Base-by-base conservation (phyloP, 371 early-diverging fungal genomes). In the Apophysomyces variabilis region DNA sequence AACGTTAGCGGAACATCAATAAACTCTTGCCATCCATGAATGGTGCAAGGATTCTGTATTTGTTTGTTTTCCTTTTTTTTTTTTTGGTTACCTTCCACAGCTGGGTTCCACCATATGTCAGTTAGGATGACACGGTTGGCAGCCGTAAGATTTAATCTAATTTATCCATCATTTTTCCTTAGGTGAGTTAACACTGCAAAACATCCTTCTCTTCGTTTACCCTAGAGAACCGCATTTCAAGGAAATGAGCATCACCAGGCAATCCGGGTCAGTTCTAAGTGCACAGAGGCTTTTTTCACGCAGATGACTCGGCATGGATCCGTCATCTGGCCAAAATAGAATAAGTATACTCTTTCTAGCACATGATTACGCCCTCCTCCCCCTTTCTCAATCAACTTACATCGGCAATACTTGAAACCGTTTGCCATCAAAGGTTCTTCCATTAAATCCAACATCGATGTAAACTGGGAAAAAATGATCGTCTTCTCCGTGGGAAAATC, bases 91-190 rank as follows among this genome's bases (percentile, higher is more conserved):
- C 80, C 77, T 80, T 95, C 94, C 21, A 93, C 72, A 3, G 92
- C 89, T 5, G 94, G 94, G 72, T 94, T 94, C 93, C 94, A 95
- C 94, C 95, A 95, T 58, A 90, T 80, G 68, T 95, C 93, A 75
- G 89, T 78, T 18, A 90, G 63, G 9, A 89, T 81, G 8, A 95
- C 96, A 26, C 90, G 87, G 64, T 84, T 86, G 0, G 93, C 95
- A 8, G 76, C 73, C 5, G 92, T 91, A 26, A 95, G 76, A 62
- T 93, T 94, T 13, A 93, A 72, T 2, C 92, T 93, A 50, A 89
- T 26, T 26, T 26, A 62, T 57, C 3, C 26, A 26, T 26, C 26
- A 65, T 36, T 32, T 12, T 14, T 67, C 18, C 8, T 45, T 50
- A n/a, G 26, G 46, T 16, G 18, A 41, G 21, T 13, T 32, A 60